Percentiles rank a stretch among this genome's conserved stretches.
Conservation (phyloP, 2,329 filamentous ascomycete genomes). For the Penicillium sp. region DNA sequence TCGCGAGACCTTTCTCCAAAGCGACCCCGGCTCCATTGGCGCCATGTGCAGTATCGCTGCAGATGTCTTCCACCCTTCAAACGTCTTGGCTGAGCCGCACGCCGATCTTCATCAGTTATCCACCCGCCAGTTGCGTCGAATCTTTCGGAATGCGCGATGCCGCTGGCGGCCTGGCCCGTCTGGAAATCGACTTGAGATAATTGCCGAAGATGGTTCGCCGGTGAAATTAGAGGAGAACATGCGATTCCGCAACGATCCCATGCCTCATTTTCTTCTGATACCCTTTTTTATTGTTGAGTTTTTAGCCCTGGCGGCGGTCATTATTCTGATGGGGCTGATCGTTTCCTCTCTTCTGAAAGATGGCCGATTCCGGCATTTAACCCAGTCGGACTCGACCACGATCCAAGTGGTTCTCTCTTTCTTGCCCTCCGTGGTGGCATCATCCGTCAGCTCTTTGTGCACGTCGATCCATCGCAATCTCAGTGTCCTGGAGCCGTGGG, state of each 20-base stretch:
- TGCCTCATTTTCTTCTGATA: conserved; percentile 34
- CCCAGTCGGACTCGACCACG: conserved; percentile 31
- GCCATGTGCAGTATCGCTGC: conserved; percentile 35
- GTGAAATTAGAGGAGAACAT: conserved; percentile 23
- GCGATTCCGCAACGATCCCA: conserved; percentile 27
- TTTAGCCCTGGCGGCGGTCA: conserved; percentile 29
- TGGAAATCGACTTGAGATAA: conserved; percentile 29
- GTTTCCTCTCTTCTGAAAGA: conserved; percentile 27
- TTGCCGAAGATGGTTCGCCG: conserved; percentile 29
- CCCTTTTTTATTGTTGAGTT: conserved; percentile 35
- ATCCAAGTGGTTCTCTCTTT: conserved; percentile 32
- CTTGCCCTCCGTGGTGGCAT: conserved; percentile 32
- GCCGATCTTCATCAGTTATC: conserved; percentile 33
- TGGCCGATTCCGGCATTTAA: conserved; percentile 30
- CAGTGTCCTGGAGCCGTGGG: conserved; percentile 35
- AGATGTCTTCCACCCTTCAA: conserved; percentile 28
- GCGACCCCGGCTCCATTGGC: conserved; percentile 32
- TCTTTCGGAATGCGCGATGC: conserved; percentile 28
- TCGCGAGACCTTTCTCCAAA: conserved; percentile 30
- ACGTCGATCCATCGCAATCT: conserved; percentile 34
- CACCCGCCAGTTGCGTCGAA: conserved; percentile 29
- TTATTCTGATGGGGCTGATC: conserved; percentile 29
- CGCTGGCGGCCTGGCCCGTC: conserved; percentile 27
- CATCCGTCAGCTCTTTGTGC: conserved; percentile 30
- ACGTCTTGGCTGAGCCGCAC: conserved; percentile 26